Percentiles rank a stretch among this genome's conserved stretches.
Evolutionary conservation across 331 rosid genomes (phyloP).

Genomic region (Cydonia oblonga): DNA sequence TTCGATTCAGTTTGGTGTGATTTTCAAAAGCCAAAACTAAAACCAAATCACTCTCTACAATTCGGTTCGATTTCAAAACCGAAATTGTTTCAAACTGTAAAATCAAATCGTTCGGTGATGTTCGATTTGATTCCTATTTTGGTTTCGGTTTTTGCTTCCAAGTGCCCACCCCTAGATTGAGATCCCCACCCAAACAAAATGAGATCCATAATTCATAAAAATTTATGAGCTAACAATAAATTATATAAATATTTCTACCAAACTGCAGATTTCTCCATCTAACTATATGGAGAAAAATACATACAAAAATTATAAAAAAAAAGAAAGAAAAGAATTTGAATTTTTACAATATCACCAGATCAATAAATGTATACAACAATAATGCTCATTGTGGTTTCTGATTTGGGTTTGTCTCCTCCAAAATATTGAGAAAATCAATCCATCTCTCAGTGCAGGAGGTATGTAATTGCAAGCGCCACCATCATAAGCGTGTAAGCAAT

Average conservation of each 20-base stretch:
- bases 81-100: too few relatives aligned
- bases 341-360: not conserved
- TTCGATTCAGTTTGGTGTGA: too few relatives aligned
- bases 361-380: conserved; percentile 1
- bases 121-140: too few relatives aligned
- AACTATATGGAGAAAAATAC: not conserved
- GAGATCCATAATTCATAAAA: not conserved
- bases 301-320: not conserved
- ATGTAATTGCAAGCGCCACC: conserved; percentile 57
- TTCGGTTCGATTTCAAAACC: too few relatives aligned
- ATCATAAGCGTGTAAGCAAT: conserved; percentile 52
- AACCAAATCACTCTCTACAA: too few relatives aligned
- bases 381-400: not conserved
- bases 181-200: not conserved
- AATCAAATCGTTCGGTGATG: too few relatives aligned
- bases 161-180: too few relatives aligned
- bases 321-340: conserved; percentile 6
- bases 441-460: conserved; percentile 38
- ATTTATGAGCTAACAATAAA: not conserved
- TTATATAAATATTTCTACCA: too few relatives aligned
- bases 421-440: not conserved
- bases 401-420: not conserved
- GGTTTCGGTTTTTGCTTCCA: too few relatives aligned
- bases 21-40: too few relatives aligned
- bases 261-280: not conserved